Conservation (phyloP, 805 yeast genomes). For the Wickerhamiella sergipiensis region DNA sequence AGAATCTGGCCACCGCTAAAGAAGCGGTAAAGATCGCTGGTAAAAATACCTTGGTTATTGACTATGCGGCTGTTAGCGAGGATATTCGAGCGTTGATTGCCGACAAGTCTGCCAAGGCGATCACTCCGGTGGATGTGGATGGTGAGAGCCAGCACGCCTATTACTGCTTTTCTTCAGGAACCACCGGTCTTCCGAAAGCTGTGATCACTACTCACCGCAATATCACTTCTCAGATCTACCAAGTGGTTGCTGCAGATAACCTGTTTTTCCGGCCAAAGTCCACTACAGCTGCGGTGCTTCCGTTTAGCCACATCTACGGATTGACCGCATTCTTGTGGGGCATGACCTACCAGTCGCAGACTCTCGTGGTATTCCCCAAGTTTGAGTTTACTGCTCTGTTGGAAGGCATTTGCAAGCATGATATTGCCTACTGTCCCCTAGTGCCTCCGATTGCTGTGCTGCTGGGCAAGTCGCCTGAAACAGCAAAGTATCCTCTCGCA, state of each 20-base stretch:
- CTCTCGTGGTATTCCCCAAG: constrained; percentile 15
- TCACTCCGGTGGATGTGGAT: constrained; percentile 7
- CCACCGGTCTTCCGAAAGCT: constrained; percentile 58
- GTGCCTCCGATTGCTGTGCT: constrained; percentile 30
- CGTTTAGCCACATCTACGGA: constrained; percentile 22
- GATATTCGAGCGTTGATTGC: neutral
- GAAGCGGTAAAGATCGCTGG: neutral
- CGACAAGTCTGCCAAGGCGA: constrained; percentile 3
- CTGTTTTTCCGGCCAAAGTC: constrained; percentile 19
- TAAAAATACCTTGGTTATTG: neutral
- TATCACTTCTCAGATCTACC: constrained; percentile 27
- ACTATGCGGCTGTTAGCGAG: neutral
- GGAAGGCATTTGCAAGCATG: constrained; percentile 16
- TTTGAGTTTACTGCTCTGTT: constrained; percentile 22
- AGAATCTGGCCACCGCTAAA: neutral
- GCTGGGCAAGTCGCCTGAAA: constrained; percentile 33
- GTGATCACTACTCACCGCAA: constrained; percentile 47
- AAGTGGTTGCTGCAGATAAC: constrained; percentile 3
- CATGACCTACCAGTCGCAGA: constrained; percentile 11
- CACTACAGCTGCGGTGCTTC: constrained; percentile 23
- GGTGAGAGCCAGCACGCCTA: constrained; percentile 12
- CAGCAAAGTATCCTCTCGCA: constrained; percentile 31
- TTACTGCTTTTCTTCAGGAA: constrained; percentile 19
- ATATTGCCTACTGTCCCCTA: constrained; percentile 29
- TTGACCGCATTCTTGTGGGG: constrained; percentile 18